Conservation (phyloP, 2,329 filamentous ascomycete genomes). For the Thermothelomyces thermophilus region DNA sequence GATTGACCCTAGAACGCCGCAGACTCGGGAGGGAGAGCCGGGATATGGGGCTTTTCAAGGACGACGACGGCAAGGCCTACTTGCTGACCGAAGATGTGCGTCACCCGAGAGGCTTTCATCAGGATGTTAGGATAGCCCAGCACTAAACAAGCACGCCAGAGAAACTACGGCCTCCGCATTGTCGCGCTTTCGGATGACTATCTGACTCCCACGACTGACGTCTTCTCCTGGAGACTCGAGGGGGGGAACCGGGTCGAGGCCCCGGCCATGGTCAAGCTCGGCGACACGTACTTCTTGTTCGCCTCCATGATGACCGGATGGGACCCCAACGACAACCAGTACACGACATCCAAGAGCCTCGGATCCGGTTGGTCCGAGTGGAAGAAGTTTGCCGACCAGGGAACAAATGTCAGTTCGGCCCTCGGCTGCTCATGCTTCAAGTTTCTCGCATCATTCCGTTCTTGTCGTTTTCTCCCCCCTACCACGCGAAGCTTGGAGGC, state of each 20-base stretch:
- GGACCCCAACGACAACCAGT: constrained; percentile 55
- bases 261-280: constrained; percentile 57
- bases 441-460: too few relatives aligned
- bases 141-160: constrained; percentile 30
- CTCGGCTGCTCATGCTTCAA: constrained; percentile 46
- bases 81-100: constrained; percentile 56
- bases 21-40: constrained; percentile 38
- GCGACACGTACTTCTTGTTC: constrained; percentile 61
- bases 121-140: neutral
- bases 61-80: constrained; percentile 55
- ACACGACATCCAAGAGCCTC: neutral
- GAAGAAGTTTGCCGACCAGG: constrained; percentile 12
- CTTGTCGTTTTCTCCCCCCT: too few relatives aligned
- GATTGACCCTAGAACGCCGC: neutral
- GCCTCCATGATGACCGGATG: constrained; percentile 49
- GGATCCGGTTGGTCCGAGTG: constrained; percentile 3
- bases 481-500: too few relatives aligned
- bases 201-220: constrained; percentile 31
- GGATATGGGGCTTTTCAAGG: constrained; percentile 55
- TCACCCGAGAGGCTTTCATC: neutral
- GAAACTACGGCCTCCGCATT: constrained; percentile 52
- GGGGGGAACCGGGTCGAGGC: constrained; percentile 48
- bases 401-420: constrained; percentile 3
- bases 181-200: constrained; percentile 51
- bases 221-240: constrained; percentile 42